Evolutionary conservation across 495 filamentous ascomycete species (phyloP).

Genomic region (Letharia columbiana): DNA sequence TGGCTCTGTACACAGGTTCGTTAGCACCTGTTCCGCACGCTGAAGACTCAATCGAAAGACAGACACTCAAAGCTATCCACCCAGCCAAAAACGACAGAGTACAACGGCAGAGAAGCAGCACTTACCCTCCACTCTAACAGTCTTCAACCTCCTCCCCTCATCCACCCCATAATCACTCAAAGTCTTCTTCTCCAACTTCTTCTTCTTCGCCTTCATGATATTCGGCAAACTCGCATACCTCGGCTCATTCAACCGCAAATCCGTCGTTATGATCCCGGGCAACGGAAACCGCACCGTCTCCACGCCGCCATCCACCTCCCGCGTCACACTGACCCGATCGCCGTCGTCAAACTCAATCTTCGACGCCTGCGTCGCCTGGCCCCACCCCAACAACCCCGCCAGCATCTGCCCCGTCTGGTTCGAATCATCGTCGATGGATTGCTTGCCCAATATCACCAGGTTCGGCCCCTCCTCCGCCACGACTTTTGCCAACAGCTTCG

Average conservation of each 20-base stretch:
- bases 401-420: conserved; percentile 98
- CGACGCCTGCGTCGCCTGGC: conserved; percentile 86
- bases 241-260: conserved; percentile 90
- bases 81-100: too few relatives aligned
- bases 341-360: conserved; percentile 66
- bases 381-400: conserved; percentile 83
- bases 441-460: conserved; percentile 88
- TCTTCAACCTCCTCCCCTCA: conserved; percentile 67
- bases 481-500: conserved; percentile 73
- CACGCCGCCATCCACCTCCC: conserved; percentile 90
- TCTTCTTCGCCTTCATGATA: conserved; percentile 99
- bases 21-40: background rate
- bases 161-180: conserved; percentile 72
- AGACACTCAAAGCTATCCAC: too few relatives aligned
- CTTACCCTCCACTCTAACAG: conserved; percentile 59
- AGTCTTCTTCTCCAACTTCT: conserved; percentile 85
- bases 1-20: conserved; percentile 53
- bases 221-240: conserved; percentile 91
- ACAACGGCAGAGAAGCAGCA: conserved; percentile 41
- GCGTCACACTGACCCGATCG: conserved; percentile 59
- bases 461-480: conserved; percentile 78
- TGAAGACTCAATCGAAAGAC: too few relatives aligned
- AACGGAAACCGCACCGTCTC: conserved; percentile 79
- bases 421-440: conserved; percentile 94
- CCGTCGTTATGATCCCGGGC: conserved; percentile 89